Base-by-base conservation (phyloP, 2,329 filamentous ascomycete species). In the Trematosphaeria pertusa region DNA sequence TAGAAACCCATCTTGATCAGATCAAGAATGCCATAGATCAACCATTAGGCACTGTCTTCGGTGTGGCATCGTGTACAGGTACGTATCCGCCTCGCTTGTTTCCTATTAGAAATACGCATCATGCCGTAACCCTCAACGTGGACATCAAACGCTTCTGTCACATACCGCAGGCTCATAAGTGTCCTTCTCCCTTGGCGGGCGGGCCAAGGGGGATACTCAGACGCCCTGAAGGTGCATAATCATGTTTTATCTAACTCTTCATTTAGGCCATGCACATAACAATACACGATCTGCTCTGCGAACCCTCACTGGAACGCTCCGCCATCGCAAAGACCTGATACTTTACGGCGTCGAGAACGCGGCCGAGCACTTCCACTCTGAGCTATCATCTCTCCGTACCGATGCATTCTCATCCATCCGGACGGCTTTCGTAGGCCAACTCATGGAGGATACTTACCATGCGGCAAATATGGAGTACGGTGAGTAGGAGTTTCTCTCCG, bases 271-370 rank as follows among this genome's bases (percentile, higher is more conserved):
- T n/a, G n/a, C n/a, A n/a, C 24, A 28, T 15, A 17, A 37, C 33
- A 15, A 47, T 14, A 22, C 22, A 2, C 24, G 30, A 18, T 36
- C 38, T n/a, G 39, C 46, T n/a, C 24, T 59, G 21, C 24, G 21
- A 19, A 50, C 59, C 28, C 50, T 75, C 4, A 44, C 38, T 0
- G 43, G 54, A 10, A 64, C 64, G 1, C 50, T 75, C 7, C 24
- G 30, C 1, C 66, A 64, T 11, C 63, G 61, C 5, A 51, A 66
- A 36, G 53, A 52, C 0, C 43, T 73, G 7, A 44, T 73, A n/a
- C 24, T 52, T 1, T 45, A 56, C 12, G 49, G 51, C 1, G 45
- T 74, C 9, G 60, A 74, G 5, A 39, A 52, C 7, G 35, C 58
- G 2, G 24, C 24, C 7, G 7, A 66, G 4, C 46, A 52, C 3